A percentile compares a stretch with the other conserved stretches of the same genome.
phyloP scores from a whole-genome alignment of 495 filamentous ascomycete species.

The Ramalina peruviana region DNA sequence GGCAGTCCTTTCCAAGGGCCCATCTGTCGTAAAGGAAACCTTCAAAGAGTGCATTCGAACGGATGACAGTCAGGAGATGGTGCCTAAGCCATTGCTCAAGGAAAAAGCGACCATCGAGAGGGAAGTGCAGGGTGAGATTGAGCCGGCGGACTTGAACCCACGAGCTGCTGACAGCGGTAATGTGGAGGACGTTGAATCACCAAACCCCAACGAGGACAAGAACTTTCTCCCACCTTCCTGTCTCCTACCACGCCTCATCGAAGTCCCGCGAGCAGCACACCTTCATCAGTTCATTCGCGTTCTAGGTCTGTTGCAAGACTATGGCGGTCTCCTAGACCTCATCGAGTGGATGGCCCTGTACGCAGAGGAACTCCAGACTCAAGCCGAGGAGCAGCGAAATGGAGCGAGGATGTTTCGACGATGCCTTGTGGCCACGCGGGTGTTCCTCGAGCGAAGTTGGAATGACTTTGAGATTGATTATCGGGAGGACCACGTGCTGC shows the following conservation, averaged over 20 bases:
- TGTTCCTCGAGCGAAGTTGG: slow-evolving; percentile 37
- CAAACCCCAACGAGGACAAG: neutral
- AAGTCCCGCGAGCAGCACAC: slow-evolving; percentile 29
- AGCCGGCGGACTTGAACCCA: too few species aligned
- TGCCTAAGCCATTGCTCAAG: slow-evolving; percentile 1
- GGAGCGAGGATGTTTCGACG: slow-evolving; percentile 32
- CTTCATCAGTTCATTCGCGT: slow-evolving; percentile 41
- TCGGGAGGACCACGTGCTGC: neutral
- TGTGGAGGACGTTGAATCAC: neutral
- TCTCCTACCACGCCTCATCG: slow-evolving; percentile 23
- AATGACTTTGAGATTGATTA: slow-evolving; percentile 1
- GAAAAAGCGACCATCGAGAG: slow-evolving; percentile 4
- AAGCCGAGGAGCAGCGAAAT: slow-evolving; percentile 27
- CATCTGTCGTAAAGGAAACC: slow-evolving; percentile 2
- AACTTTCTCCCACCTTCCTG: slow-evolving; percentile 5
- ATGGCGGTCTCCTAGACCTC: slow-evolving; percentile 33
- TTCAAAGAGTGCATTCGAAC: slow-evolving; percentile 9
- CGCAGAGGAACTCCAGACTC: slow-evolving; percentile 23
- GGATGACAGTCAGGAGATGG: neutral
- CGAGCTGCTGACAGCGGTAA: neutral
- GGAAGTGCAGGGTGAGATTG: neutral
- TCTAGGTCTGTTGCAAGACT: slow-evolving; percentile 35
- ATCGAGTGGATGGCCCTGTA: slow-evolving; percentile 39
- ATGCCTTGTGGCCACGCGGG: slow-evolving; percentile 36
- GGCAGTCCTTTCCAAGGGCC: slow-evolving; percentile 1